Evolutionary conservation across 169 alveolate genomes (phyloP), one percentile per base, ranked within the genome.

Genomic region (Ichthyophthirius multifiliis): DNA sequence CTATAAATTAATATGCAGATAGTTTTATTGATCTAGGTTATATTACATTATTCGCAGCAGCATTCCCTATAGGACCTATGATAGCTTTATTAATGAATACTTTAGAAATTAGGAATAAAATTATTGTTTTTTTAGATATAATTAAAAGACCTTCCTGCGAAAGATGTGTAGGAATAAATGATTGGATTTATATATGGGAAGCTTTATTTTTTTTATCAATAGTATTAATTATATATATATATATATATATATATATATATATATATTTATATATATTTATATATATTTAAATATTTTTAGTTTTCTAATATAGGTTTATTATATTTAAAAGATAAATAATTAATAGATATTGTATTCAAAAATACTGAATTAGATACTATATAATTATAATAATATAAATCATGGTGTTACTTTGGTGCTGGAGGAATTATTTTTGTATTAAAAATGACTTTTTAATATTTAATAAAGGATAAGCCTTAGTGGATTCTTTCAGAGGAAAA

Each of bases 121-220:
- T 81, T 4, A 64, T 48, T 62, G 65, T 46, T 23, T 81, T 81
- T 43, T 71, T 65, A 43, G 43, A 74, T 71, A 76, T 81, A 10
- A 43, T 32, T 0, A 48, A 55, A 31, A 74, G 76, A 39, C 86
- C 86, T 30, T 27, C 43, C 16, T 67, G 82, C 23, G 2, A 81
- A 39, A 71, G 80, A 6, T 43, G 48, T 41, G 67, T 75, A 23
- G 86, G 86, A 5, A 81, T 81, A 3, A 82, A 82, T 1, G 86
- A 81, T 16, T 81, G 86, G 86, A 16, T 81, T 15, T 48, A 47
- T 43, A 81, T 81, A 5, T 81, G 86, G 86, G 82, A 81, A 55
- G 18, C 32, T 39, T 30, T 81, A 5, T 64, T 76, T 45, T 81
- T 81, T 12, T 15, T 67, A 1, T 65, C 80, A 5, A 76, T 81